These are phyloP conservation scores for Sphaerulina populicola DNA, from an alignment of 2,329 filamentous ascomycete species.

Conservation along the genomic window DNA sequence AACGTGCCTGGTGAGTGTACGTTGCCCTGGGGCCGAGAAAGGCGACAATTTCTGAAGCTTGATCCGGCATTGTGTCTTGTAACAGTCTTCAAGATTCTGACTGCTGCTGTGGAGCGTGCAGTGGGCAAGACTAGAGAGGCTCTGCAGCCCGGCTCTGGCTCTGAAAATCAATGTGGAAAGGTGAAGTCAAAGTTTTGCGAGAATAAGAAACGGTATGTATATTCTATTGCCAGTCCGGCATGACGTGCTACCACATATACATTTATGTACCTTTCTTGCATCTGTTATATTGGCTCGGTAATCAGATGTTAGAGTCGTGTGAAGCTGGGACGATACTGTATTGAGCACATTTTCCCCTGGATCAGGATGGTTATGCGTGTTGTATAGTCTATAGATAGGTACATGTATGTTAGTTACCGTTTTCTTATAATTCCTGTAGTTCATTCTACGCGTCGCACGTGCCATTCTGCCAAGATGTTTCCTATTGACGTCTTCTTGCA, in stretches of 20 bases:
- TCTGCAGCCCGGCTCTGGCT: not conserved
- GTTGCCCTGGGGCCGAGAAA: conserved; percentile 58
- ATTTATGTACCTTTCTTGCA: not conserved
- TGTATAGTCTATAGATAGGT: not conserved
- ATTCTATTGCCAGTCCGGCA: too few relatives aligned
- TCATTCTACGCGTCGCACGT: not conserved
- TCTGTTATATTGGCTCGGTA: not conserved
- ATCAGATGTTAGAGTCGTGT: not conserved
- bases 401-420: too few relatives aligned
- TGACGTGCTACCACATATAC: not conserved
- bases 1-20: conserved; percentile 59
- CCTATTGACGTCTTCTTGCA: too few relatives aligned
- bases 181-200: too few relatives aligned
- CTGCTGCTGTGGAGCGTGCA: not conserved
- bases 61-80: conserved; percentile 1
- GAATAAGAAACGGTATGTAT: too few relatives aligned
- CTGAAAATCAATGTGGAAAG: not conserved
- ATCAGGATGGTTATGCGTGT: not conserved
- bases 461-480: not conserved
- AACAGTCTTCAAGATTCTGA: not conserved
- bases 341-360: not conserved
- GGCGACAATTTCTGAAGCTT: conserved; percentile 35
- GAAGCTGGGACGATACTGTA: not conserved
- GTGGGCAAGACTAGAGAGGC: not conserved
- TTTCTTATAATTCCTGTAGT: too few relatives aligned